Conservation (phyloP, 1,139 yeast genomes). For the Tardiomyces blankii region DNA sequence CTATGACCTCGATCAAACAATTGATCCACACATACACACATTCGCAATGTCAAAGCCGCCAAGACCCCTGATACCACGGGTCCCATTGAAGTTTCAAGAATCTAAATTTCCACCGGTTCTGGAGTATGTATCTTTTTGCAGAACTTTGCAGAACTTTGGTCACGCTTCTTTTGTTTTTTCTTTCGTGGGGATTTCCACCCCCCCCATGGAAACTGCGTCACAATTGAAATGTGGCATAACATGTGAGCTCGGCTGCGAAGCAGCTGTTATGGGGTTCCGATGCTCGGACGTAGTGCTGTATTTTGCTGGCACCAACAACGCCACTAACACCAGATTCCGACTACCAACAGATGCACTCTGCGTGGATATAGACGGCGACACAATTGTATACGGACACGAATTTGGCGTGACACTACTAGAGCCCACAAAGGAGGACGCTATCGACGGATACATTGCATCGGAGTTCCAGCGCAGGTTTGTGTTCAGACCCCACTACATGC, state of each 20-base stretch:
- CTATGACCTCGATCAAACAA: no score
- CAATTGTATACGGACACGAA: not conserved
- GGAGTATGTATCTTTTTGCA: not conserved
- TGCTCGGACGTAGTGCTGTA: no score
- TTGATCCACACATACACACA: not conserved
- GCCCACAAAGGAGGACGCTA: not conserved
- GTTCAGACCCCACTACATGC: not conserved
- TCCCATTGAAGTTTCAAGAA: not conserved
- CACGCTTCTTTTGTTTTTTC: no score
- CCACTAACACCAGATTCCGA: not conserved
- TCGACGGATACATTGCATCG: not conserved
- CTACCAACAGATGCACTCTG: not conserved
- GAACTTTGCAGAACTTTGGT: no score
- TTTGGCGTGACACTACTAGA: not conserved
- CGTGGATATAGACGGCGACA: not conserved
- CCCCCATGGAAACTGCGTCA: no score
- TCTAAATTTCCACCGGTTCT: not conserved
- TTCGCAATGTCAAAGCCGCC: not conserved
- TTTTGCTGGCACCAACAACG: no score
- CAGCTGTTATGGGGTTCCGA: no score
- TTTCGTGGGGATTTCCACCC: no score
- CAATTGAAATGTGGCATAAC: no score
- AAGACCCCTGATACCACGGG: not conserved
- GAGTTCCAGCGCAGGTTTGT: not conserved
- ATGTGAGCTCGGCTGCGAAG: no score